These are phyloP conservation scores for Biscogniauxia marginata DNA, from an alignment of 2,329 filamentous ascomycete genomes.

Conservation along the genomic window DNA sequence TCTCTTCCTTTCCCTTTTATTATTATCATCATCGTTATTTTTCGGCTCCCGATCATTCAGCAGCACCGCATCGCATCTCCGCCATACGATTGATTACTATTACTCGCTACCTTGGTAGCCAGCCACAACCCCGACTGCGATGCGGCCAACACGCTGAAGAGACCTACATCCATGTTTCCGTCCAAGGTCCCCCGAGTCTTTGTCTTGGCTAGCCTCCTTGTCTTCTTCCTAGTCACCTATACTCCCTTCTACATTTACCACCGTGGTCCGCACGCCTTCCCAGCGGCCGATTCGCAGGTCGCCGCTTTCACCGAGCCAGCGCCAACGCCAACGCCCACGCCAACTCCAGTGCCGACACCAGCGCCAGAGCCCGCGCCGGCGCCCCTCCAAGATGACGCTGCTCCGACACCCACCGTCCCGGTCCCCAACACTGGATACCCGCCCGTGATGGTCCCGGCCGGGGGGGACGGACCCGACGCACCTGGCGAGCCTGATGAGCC, in stretches of 20 bases:
- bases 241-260: conserved; percentile 27
- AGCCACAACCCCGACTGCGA: neutral
- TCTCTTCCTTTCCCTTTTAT: no score
- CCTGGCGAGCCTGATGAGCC: neutral
- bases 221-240: conserved; percentile 26
- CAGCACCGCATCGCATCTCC: no score
- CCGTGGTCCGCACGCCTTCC: conserved; percentile 14
- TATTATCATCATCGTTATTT: no score
- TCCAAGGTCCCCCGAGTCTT: conserved; percentile 27
- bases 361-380: conserved; percentile 1
- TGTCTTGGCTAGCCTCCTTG: conserved; percentile 20
- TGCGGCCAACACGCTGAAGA: conserved; percentile 3
- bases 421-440: neutral
- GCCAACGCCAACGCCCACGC: neutral
- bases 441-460: neutral
- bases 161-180: conserved; percentile 22
- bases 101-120: neutral
- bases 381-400: neutral
- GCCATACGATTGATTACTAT: no score
- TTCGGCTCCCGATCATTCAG: neutral
- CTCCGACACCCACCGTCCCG: neutral
- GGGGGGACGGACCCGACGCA: neutral
- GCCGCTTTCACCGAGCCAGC: conserved; percentile 10
- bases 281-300: conserved; percentile 8
- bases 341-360: neutral